These are phyloP conservation scores for Epichloe scottii DNA, from an alignment of 2,329 filamentous ascomycete genomes.

Conservation along the genomic window DNA sequence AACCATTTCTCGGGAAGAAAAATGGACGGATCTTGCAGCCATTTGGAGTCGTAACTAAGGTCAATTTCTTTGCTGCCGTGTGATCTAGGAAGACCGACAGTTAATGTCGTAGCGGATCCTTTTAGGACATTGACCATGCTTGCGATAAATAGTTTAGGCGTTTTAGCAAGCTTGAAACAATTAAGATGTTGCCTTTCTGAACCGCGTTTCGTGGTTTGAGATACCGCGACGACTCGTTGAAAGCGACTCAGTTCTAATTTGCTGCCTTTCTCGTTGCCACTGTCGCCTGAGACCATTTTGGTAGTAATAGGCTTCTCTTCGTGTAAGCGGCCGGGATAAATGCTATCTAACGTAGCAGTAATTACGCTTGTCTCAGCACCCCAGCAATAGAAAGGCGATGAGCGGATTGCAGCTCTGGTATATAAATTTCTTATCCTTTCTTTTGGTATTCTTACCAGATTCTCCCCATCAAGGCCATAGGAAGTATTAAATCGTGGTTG, in stretches of 20 bases:
- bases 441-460: no score
- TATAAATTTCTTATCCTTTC: background rate
- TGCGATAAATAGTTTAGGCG: background rate
- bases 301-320: background rate
- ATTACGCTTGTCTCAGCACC: background rate
- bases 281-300: background rate
- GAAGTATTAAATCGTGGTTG: background rate
- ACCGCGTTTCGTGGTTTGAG: background rate
- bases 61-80: background rate
- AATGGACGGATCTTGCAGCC: background rate
- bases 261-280: background rate
- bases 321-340: background rate
- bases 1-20: constrained; percentile 1
- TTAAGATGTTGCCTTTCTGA: background rate
- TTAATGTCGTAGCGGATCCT: background rate
- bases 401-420: background rate
- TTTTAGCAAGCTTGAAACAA: background rate
- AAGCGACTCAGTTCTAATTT: background rate
- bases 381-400: background rate
- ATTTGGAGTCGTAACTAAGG: background rate
- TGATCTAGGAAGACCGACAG: background rate
- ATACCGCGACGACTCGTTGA: background rate
- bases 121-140: background rate
- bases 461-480: background rate
- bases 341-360: background rate